Evolutionary conservation across 768 basidiomycete species (phyloP), one percentile per base, ranked within the genome.

Genomic region (Phaeotremella fagi): DNA sequence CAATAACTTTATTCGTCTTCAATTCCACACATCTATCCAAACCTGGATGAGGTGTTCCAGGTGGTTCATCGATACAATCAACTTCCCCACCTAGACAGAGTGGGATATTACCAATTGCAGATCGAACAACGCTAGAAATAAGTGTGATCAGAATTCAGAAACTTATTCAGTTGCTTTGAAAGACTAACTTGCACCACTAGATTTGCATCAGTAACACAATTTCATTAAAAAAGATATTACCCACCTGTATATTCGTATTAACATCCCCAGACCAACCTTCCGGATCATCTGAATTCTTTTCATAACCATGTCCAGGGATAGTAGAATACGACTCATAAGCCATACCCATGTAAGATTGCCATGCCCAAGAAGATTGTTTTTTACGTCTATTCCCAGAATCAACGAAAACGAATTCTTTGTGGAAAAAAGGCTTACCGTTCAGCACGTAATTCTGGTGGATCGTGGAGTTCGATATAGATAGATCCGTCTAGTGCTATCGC

Each of bases 81-180:
- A 75, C 75, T 46, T 75, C 75, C 11, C 75, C 75, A 0, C 75
- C 75, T 16, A 74, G 59, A 44, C 70, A 66, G 27, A 75, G 49
- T 9, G 71, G 65, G 18, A 70, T 61, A 15, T 67, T 63, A 2
- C 67, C 72, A 3, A 75, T 65, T 11, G 67, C 63, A 9, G 67
- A 66, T 24, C 74, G 66, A 24, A 73, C 66, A 3, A 75, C 66
- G 46, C 67, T 70, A 45, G 6, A 7, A 24, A 2, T n/a, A n/a
- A n/a, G n/a, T 48, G 47, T 14, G 16, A 33, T 24, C 25, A 14
- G 7, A 24, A 15, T 16, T 50, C 36, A 50, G 47, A 23, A 20
- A 7, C 31, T 33, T 28, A 20, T n/a, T n/a, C n/a, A n/a, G n/a
- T n/a, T n/a, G n/a, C n/a, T n/a, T 18, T 14, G 16, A 3, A 14